Base-by-base conservation (phyloP, 805 yeast species). In the Zygosaccharomyces kombuchaensis region DNA sequence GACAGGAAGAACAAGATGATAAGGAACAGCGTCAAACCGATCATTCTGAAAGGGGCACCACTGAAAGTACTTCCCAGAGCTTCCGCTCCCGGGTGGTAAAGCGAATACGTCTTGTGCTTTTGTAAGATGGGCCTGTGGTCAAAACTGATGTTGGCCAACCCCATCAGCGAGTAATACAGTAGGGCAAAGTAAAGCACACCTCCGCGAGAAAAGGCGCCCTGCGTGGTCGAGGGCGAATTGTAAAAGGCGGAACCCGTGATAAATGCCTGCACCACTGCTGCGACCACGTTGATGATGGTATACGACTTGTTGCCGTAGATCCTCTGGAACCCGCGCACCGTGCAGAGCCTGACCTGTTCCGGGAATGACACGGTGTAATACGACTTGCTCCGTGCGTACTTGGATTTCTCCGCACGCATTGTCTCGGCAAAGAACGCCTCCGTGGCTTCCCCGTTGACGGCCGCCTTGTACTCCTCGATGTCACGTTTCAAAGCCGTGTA, bases 61-160 rank as follows among this genome's bases (percentile, higher is more conserved):
- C 86, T 74, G 3, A 82, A 48, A 37, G 80, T 69, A 4, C 79
- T 69, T 0, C 87, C 82, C 3, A 85, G 54, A 1, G 87, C 84
- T 57, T 84, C 91, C 2, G 87, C 80, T 10, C 87, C 74, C 2
- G 90, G 89, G 47, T 81, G 80, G 60, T 83, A 87, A 47, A 85
- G 73, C 0, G 87, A 80, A 55, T 82, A 86, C 40, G 75, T 74
- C 57, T 81, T 80, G 60, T 86, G 95, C 58, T 86, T 85, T 55
- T 76, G 77, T 22, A 83, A 74, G 51, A 86, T 78, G 39, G 81
- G 76, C 52, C 84, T 73, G 36, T 76, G 70, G 17, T 68, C 74
- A 54, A 78, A 70, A 56, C 75, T 61, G 26, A 75, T 66, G 48
- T 74, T 77, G 3, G 80, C 77, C 39, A 76, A 53, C 36, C 76